phyloP scores from a whole-genome alignment of 192 early-diverging fungal species.

The Gonapodya prolifera region DNA sequence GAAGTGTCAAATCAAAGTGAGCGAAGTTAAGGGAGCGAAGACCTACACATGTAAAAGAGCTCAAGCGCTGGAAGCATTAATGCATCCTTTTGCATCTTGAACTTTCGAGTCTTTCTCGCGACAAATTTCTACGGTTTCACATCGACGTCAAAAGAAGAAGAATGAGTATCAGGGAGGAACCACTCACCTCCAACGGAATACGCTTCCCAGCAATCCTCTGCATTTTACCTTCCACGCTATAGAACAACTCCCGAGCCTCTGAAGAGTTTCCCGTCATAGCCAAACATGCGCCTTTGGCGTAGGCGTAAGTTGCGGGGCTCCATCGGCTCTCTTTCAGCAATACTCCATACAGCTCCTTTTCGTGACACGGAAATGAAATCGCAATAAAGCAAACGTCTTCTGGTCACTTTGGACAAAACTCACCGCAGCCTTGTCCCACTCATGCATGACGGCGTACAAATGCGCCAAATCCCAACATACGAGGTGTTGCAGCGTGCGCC shows the following conservation, averaged over 20 bases:
- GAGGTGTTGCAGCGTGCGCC: not conserved
- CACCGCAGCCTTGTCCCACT: not conserved
- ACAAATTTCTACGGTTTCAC: conserved; percentile 50
- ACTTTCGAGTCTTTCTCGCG: conserved; percentile 68
- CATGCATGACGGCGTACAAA: not conserved
- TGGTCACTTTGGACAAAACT: no score
- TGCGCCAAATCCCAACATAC: not conserved
- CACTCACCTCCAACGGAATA: conserved; percentile 61
- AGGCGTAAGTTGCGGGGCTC: conserved; percentile 71
- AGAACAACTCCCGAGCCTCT: conserved; percentile 46
- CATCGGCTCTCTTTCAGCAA: conserved; percentile 70
- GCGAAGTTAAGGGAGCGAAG: not conserved
- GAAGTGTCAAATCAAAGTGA: not conserved
- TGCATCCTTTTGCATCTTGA: conserved; percentile 43
- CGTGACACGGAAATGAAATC: no score
- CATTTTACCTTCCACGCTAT: conserved; percentile 45
- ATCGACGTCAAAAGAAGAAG: conserved; percentile 8
- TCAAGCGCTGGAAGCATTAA: conserved; percentile 67
- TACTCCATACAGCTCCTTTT: conserved; percentile 27
- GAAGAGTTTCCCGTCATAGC: conserved; percentile 28
- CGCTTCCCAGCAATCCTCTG: conserved; percentile 78
- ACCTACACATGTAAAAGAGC: conserved; percentile 57
- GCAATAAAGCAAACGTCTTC: no score
- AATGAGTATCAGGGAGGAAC: not conserved
- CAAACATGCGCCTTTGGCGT: conserved; percentile 50